Percentiles rank a stretch among this genome's conserved stretches.
phyloP scores from a whole-genome alignment of 169 alveolate genomes.

The Babesia sp. region DNA sequence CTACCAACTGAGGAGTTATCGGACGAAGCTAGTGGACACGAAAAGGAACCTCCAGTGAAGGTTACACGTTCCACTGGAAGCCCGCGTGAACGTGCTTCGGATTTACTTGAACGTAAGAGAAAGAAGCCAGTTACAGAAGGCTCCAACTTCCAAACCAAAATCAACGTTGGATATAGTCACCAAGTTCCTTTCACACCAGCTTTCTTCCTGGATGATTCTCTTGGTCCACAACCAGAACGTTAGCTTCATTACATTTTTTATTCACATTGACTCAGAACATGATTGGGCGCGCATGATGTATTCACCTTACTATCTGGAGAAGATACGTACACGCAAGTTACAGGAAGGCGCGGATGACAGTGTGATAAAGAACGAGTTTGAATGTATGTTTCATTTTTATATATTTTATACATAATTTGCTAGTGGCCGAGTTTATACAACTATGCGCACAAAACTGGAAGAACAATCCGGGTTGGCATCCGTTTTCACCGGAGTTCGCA shows the following conservation, averaged over 20 bases:
- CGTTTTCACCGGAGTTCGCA: conserved; percentile 87
- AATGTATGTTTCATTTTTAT: conserved; percentile 23
- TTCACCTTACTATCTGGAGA: conserved; percentile 81
- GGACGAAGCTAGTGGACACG: conserved; percentile 17
- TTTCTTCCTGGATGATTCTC: conserved; percentile 77
- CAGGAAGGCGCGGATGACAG: conserved; percentile 77
- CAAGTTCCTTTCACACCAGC: conserved; percentile 85
- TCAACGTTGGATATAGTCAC: conserved; percentile 79
- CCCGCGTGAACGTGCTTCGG: conserved; percentile 13
- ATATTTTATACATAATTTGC: background rate
- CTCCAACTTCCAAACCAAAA: conserved; percentile 75
- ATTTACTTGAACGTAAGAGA: conserved; percentile 55
- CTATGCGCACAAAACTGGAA: conserved; percentile 84
- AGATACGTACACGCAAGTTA: conserved; percentile 68
- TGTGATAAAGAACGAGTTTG: conserved; percentile 78
- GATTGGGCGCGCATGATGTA: conserved; percentile 80
- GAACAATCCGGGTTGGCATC: conserved; percentile 86
- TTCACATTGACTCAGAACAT: conserved; percentile 26
- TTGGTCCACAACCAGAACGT: conserved; percentile 47
- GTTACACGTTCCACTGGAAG: background rate
- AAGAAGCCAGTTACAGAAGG: conserved; percentile 80
- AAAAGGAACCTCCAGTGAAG: conserved; percentile 18
- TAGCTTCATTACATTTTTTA: background rate
- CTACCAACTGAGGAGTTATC: conserved; percentile 1
- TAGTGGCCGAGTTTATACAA: conserved; percentile 79